Percentiles rank a stretch among this genome's conserved stretches.
These are phyloP conservation scores for Rhamnella rubrinervis DNA, from an alignment of 331 rosid genomes.

Conservation along the genomic window DNA sequence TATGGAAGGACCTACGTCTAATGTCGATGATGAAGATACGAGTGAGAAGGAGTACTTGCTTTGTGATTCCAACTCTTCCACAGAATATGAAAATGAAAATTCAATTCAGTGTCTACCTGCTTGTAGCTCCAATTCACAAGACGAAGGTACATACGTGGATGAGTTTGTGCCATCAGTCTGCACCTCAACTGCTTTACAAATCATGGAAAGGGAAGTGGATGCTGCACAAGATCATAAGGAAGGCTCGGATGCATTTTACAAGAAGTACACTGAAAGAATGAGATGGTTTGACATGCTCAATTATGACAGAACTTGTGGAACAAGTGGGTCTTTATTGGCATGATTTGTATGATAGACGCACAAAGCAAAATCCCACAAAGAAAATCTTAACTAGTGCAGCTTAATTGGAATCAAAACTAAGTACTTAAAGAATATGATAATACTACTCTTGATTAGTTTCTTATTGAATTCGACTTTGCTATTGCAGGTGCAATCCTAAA, in stretches of 20 bases:
- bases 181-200: not conserved
- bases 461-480: constrained; percentile 5
- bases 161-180: not conserved
- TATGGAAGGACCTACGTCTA: not conserved
- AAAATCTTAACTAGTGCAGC: not conserved
- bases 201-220: not conserved
- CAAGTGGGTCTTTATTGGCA: constrained; percentile 9
- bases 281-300: constrained; percentile 25
- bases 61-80: constrained; percentile 1
- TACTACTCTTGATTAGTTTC: not conserved
- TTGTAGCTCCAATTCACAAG: not conserved
- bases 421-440: too few species aligned
- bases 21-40: not conserved
- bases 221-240: constrained; percentile 2
- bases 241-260: constrained; percentile 13
- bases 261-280: constrained; percentile 24
- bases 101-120: not conserved
- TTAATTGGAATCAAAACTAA: not conserved
- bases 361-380: not conserved
- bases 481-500: constrained; percentile 15
- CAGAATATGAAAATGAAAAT: not conserved
- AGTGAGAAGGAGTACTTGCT: not conserved
- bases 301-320: constrained; percentile 23
- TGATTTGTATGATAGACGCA: not conserved
- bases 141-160: not conserved